These are phyloP conservation scores for Ceratobasidium sp. DNA, from an alignment of 1,284 basidiomycete genomes.

Conservation along the genomic window DNA sequence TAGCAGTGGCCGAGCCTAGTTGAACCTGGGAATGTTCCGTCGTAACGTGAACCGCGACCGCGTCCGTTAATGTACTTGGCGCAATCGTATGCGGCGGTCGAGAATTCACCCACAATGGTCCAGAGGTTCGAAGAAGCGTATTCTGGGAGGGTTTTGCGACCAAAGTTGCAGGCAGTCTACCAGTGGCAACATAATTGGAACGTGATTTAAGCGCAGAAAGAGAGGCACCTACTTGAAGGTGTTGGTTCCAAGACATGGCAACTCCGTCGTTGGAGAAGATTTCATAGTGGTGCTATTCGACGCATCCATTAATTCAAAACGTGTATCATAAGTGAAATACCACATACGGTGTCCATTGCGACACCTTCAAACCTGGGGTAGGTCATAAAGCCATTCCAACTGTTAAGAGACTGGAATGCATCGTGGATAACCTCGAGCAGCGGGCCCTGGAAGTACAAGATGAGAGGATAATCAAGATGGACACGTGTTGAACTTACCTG, in stretches of 20 bases:
- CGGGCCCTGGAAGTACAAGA: constrained; percentile 59
- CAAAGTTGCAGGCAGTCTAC: constrained; percentile 63
- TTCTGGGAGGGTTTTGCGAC: constrained; percentile 22
- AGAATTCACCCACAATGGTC: constrained; percentile 87
- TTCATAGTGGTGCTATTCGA: constrained; percentile 76
- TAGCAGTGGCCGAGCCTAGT: constrained; percentile 75
- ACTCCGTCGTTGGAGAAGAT: constrained; percentile 73
- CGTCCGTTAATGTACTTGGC: constrained; percentile 66
- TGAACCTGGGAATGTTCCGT: constrained; percentile 76
- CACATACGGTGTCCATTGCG: constrained; percentile 61
- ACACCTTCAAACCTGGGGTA: constrained; percentile 57
- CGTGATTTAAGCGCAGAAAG: not conserved
- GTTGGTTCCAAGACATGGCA: constrained; percentile 64
- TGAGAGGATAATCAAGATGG: constrained; percentile 51
- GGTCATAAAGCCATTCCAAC: constrained; percentile 77
- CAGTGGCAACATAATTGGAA: not conserved
- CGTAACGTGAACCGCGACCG: constrained; percentile 70
- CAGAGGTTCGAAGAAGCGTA: constrained; percentile 66
- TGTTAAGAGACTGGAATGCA: constrained; percentile 81
- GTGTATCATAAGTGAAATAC: constrained; percentile 62
- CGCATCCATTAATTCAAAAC: constrained; percentile 1
- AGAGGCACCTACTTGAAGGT: constrained; percentile 61
- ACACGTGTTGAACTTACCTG: not conserved
- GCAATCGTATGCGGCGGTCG: constrained; percentile 85
- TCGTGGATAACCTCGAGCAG: constrained; percentile 83